Evolutionary conservation across 768 basidiomycete species (phyloP).

Genomic region (Panellus pusillus): DNA sequence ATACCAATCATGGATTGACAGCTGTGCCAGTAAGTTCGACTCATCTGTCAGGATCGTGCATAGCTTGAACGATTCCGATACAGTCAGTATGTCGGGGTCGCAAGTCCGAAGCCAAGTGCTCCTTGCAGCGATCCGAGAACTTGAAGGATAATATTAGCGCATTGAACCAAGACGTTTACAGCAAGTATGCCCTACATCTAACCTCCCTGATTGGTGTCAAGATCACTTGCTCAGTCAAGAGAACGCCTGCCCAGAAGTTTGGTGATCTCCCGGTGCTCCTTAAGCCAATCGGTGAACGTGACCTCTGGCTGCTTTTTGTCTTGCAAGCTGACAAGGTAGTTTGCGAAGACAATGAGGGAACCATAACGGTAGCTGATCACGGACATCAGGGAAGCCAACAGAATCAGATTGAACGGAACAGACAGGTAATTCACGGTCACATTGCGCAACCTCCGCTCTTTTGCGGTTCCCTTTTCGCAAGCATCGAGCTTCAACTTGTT

Average conservation of each 20-base stretch:
- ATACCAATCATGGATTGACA: too few relatives aligned
- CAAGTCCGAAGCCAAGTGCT: too few relatives aligned
- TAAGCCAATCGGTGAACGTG: slow-evolving; percentile 82
- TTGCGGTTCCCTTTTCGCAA: slow-evolving; percentile 72
- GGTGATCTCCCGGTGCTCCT: slow-evolving; percentile 81
- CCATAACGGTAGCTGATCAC: slow-evolving; percentile 77
- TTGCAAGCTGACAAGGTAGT: slow-evolving; percentile 82
- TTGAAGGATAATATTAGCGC: too few relatives aligned
- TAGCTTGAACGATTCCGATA: too few relatives aligned
- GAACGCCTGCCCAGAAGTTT: slow-evolving; percentile 67
- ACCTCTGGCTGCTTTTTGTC: slow-evolving; percentile 35
- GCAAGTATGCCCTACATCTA: too few relatives aligned
- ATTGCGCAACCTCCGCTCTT: slow-evolving; percentile 71
- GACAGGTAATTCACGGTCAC: slow-evolving; percentile 89
- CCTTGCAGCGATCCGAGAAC: too few relatives aligned
- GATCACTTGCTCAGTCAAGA: slow-evolving; percentile 42
- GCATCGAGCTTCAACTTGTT: slow-evolving; percentile 91
- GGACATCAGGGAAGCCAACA: slow-evolving; percentile 5
- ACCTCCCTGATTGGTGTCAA: too few relatives aligned
- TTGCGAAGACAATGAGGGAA: slow-evolving; percentile 89
- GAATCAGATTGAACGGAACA: slow-evolving; percentile 20
- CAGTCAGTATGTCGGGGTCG: too few relatives aligned
- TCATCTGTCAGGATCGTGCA: too few relatives aligned
- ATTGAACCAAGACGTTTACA: too few relatives aligned
- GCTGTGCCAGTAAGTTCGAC: too few relatives aligned